Conservation (phyloP, 768 basidiomycete genomes). For the Thelephora ganbajun region DNA sequence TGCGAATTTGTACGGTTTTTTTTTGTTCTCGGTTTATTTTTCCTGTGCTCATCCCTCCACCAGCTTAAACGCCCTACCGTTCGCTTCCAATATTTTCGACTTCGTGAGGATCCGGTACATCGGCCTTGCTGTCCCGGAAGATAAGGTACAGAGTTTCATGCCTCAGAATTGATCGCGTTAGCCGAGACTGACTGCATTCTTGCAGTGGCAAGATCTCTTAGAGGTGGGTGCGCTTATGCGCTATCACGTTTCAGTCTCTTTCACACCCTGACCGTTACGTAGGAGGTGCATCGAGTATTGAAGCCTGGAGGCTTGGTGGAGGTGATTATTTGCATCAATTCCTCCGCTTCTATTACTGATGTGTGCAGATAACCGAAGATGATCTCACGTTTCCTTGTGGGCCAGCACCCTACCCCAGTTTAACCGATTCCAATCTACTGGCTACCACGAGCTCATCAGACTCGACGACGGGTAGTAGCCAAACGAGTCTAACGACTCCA, state of each 20-base stretch:
- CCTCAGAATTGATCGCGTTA: no score
- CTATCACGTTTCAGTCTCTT: not conserved
- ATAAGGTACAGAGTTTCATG: conserved; percentile 31
- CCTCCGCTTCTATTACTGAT: not conserved
- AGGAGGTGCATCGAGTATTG: conserved; percentile 61
- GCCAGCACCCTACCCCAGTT: conserved; percentile 7
- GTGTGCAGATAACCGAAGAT: conserved; percentile 53
- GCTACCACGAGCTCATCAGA: not conserved
- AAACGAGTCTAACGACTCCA: no score
- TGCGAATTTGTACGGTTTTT: conserved; percentile 42
- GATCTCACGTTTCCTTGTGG: conserved; percentile 55
- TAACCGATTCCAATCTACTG: not conserved
- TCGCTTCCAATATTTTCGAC: conserved; percentile 42
- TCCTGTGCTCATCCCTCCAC: conserved; percentile 2
- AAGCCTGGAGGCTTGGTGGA: conserved; percentile 49
- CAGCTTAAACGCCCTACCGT: conserved; percentile 55
- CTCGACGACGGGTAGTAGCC: no score
- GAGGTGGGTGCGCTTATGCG: conserved; percentile 27
- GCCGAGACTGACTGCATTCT: not conserved
- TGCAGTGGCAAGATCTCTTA: conserved; percentile 50
- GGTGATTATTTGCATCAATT: conserved; percentile 24
- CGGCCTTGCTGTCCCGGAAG: conserved; percentile 58
- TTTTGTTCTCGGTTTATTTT: not conserved
- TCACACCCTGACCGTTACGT: conserved; percentile 4
- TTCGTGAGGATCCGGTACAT: conserved; percentile 51